phyloP scores from a whole-genome alignment of 805 yeast species.

The Jamesozyma piceae region DNA sequence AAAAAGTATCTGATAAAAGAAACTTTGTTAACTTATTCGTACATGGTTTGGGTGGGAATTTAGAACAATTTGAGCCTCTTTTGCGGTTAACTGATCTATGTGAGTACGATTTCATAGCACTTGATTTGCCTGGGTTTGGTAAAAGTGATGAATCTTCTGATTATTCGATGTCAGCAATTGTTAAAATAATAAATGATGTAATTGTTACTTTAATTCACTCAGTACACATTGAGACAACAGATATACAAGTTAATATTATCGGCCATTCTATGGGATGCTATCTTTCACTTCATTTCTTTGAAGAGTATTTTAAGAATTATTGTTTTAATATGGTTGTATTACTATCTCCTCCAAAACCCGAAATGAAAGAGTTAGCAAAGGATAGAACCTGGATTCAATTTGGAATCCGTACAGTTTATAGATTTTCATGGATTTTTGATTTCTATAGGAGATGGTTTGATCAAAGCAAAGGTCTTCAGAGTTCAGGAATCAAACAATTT shows the following conservation, averaged over 20 bases:
- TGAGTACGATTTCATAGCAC: conserved; percentile 52
- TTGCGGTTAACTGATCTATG: conserved; percentile 49
- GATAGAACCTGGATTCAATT: conserved; percentile 9
- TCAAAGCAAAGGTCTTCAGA: conserved; percentile 24
- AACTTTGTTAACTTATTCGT: conserved; percentile 49
- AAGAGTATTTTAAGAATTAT: conserved; percentile 18
- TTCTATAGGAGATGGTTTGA: conserved; percentile 24
- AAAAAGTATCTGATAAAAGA: background rate
- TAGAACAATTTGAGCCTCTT: conserved; percentile 74
- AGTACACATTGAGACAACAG: background rate
- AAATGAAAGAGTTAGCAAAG: conserved; percentile 12
- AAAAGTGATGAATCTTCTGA: conserved; percentile 25
- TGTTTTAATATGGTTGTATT: conserved; percentile 29
- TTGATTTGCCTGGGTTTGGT: conserved; percentile 91
- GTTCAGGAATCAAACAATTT: conserved; percentile 25
- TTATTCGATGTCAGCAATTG: conserved; percentile 16
- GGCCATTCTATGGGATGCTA: conserved; percentile 75
- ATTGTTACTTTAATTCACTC: background rate
- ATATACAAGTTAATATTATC: conserved; percentile 16
- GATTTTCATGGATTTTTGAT: conserved; percentile 22
- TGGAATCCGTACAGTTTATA: conserved; percentile 10
- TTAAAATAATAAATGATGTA: conserved; percentile 2
- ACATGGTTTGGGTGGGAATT: conserved; percentile 88
- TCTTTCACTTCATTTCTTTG: conserved; percentile 39
- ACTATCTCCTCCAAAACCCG: conserved; percentile 41